Evolutionary conservation across 2,329 filamentous ascomycete genomes (phyloP).

Genomic region (Aspergillus fijiensis): DNA sequence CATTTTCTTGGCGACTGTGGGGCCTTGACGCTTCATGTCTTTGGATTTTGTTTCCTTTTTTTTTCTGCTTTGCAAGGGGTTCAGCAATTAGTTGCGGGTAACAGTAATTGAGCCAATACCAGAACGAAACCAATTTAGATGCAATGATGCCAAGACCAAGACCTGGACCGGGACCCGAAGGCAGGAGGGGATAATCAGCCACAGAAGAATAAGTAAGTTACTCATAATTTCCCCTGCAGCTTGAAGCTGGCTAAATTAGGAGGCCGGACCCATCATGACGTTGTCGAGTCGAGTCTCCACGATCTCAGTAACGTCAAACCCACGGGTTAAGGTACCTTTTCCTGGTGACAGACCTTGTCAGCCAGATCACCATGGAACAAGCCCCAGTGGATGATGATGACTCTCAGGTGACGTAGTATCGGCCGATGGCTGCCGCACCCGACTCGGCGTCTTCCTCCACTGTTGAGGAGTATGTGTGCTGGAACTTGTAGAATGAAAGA

Average conservation of each 20-base stretch:
- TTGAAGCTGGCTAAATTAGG: neutral
- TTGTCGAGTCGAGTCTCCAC: neutral
- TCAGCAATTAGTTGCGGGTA: constrained; percentile 5
- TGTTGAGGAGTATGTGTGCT: neutral
- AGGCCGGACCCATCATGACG: constrained; percentile 3
- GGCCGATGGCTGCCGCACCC: constrained; percentile 1
- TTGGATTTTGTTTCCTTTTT: neutral
- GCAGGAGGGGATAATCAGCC: neutral
- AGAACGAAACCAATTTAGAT: neutral
- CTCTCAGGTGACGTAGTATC: constrained; percentile 1
- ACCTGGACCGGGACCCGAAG: neutral
- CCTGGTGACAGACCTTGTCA: neutral
- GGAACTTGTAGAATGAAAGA: neutral
- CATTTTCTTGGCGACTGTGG: constrained; percentile 3
- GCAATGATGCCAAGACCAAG: neutral
- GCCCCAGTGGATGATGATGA: neutral
- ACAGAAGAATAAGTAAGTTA: neutral
- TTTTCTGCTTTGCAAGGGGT: neutral
- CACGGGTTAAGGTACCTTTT: neutral
- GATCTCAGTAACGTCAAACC: neutral
- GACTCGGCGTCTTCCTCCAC: neutral
- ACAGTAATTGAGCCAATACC: constrained; percentile 6
- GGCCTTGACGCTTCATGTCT: neutral
- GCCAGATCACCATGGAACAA: neutral
- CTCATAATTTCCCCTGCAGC: neutral